A percentile compares a stretch with the other conserved stretches of the same genome.
phyloP scores from a whole-genome alignment of 2,329 filamentous ascomycete genomes.

The Aspergillus novofumigatus region DNA sequence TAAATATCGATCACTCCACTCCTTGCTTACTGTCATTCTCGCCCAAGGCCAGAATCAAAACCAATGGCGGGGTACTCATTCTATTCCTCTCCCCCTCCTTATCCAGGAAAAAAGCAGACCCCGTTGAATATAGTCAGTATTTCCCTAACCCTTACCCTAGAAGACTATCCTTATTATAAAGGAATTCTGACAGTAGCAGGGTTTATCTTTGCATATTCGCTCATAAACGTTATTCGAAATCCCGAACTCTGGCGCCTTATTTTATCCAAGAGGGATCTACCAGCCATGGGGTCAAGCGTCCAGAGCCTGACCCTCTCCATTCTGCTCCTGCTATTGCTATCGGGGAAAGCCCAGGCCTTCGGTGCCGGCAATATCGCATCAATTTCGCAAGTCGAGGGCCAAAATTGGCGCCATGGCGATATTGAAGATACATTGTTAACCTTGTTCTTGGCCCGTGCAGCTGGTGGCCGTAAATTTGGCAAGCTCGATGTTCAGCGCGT shows the following conservation, averaged over 20 bases:
- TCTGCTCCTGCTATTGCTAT: slow-evolving; percentile 61
- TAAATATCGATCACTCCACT: not conserved
- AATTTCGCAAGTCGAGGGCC: slow-evolving; percentile 73
- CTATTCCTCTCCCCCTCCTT: not conserved
- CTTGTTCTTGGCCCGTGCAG: slow-evolving; percentile 60
- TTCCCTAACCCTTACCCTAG: not conserved
- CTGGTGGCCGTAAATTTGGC: slow-evolving; percentile 75
- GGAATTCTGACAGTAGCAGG: not conserved
- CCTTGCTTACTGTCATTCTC: not conserved
- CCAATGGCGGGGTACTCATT: not conserved
- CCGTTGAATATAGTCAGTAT: not conserved
- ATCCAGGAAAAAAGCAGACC: not conserved
- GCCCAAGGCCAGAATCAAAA: not conserved
- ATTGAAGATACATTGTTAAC: slow-evolving; percentile 86
- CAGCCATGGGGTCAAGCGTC: slow-evolving; percentile 18
- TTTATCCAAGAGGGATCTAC: not conserved
- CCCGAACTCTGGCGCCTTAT: not conserved
- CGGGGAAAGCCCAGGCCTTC: slow-evolving; percentile 69
- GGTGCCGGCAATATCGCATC: slow-evolving; percentile 86
- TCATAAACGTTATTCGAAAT: not conserved
- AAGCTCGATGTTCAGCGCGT: slow-evolving; percentile 84
- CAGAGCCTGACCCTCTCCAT: slow-evolving; percentile 30
- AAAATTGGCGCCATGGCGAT: slow-evolving; percentile 87
- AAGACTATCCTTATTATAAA: not conserved
- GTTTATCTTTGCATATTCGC: not conserved